These are phyloP conservation scores for Penicillium crustosum DNA, from an alignment of 2,329 filamentous ascomycete species.

Conservation along the genomic window DNA sequence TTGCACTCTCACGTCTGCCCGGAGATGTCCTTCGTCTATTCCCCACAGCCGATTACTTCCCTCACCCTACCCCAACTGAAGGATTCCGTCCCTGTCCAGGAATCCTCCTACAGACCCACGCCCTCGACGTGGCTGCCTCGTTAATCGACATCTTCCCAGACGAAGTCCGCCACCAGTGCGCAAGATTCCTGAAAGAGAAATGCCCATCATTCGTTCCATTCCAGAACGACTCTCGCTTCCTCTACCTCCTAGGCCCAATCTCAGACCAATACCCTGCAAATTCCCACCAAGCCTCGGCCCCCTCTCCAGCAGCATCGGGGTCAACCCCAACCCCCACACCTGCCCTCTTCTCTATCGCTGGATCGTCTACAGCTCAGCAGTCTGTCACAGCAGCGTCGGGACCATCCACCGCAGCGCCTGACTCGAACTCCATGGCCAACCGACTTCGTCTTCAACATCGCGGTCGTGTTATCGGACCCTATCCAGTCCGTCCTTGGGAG, in stretches of 20 bases:
- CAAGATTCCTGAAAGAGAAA: slow-evolving; percentile 45
- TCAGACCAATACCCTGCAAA: slow-evolving; percentile 24
- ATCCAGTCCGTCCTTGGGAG: slow-evolving; percentile 44
- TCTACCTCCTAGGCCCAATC: slow-evolving; percentile 45
- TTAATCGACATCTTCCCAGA: slow-evolving; percentile 47
- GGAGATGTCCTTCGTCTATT: slow-evolving; percentile 33
- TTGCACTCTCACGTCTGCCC: slow-evolving; percentile 41
- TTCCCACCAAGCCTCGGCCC: slow-evolving; percentile 28
- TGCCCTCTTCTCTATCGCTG: slow-evolving; percentile 20
- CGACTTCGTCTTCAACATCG: slow-evolving; percentile 41
- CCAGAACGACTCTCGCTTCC: slow-evolving; percentile 42
- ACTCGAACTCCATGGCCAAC: slow-evolving; percentile 28
- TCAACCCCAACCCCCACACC: slow-evolving; percentile 32
- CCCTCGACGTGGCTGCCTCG: slow-evolving; percentile 47
- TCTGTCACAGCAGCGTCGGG: slow-evolving; percentile 8
- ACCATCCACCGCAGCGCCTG: slow-evolving; percentile 16
- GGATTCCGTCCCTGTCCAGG: slow-evolving; percentile 32
- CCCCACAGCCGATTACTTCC: slow-evolving; percentile 33
- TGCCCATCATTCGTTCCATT: slow-evolving; percentile 40
- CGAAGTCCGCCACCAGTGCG: slow-evolving; percentile 44
- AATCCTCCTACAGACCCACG: slow-evolving; percentile 40
- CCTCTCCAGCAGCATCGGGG: slow-evolving; percentile 34
- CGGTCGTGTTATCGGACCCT: slow-evolving; percentile 37
- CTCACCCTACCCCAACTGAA: slow-evolving; percentile 24
- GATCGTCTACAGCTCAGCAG: slow-evolving; percentile 22